Base-by-base conservation (phyloP, 2,329 filamentous ascomycete genomes). In the Alternaria longipes region DNA sequence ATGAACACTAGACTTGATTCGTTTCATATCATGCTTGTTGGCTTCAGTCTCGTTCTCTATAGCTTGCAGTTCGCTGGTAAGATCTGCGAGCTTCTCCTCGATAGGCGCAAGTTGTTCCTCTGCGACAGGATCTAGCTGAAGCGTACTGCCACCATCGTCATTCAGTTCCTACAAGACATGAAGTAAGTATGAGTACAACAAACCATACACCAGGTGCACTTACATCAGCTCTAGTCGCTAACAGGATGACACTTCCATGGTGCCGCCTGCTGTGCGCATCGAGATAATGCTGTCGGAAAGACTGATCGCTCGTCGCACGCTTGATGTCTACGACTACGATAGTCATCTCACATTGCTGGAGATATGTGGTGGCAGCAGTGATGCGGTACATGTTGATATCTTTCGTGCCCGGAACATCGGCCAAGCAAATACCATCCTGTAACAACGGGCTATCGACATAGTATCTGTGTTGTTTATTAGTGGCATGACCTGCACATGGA, bases 311-410 rank as follows among this genome's bases (percentile, higher is more conserved):
- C 5, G 59, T 34, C 2, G 55, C 44, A 3, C 72, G 62, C 8
- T 66, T 61, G 8, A 73, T 69, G 2, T 66, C 64, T 0, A 47
- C 60, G 0, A 75, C 70, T 0, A 71, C 63, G 1, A 71, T 66
- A 2, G 67, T 69, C 41, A 68, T 60, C 11, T 72, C 61, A 22
- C 69, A 68, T 4, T 34, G 36, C 20, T 68, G 59, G 11, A 72
- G 47, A 46, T 73, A 72, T 0, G 42, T 14, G 1, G 55, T 66
- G 0, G 71, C 56, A 1, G 36, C 24, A 1, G 66, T 28, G 0
- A 69, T 56, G 1, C 71, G 65, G 3, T 47, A 59, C 0, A 49
- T 32, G 20, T 68, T 72, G 11, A 62, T 57, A 8, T 74, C 68
- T 1, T 56, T 50, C 4, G 34, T 47, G 4, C 70, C 69, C 0